Conservation (phyloP, 2,329 filamentous ascomycete genomes). For the Daldinia sp. region DNA sequence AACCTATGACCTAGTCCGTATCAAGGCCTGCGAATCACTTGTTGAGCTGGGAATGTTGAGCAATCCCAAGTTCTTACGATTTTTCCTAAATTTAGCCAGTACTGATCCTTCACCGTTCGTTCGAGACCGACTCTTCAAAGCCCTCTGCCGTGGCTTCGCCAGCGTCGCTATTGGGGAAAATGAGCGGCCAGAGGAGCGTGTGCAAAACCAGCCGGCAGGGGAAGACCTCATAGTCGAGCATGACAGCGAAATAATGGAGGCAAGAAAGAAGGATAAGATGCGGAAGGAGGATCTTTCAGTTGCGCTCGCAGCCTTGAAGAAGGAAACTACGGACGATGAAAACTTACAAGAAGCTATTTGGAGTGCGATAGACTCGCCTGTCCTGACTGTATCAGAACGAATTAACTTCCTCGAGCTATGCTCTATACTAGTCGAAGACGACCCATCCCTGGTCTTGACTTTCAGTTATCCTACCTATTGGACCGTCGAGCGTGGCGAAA, state of each 20-base stretch:
- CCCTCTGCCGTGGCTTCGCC: slow-evolving; percentile 67
- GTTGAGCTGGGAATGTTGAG: slow-evolving; percentile 69
- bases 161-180: slow-evolving; percentile 71
- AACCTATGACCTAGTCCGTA: slow-evolving; percentile 68
- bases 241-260: slow-evolving; percentile 53
- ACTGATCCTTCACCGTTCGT: slow-evolving; percentile 71
- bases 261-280: slow-evolving; percentile 56
- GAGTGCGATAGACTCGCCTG: slow-evolving; percentile 58
- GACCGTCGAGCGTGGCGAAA: slow-evolving; percentile 48
- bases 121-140: slow-evolving; percentile 66
- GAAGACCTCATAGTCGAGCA: slow-evolving; percentile 59
- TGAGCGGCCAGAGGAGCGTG: slow-evolving; percentile 44
- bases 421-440: slow-evolving; percentile 58
- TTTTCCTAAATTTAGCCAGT: slow-evolving; percentile 66
- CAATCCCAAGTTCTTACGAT: slow-evolving; percentile 62
- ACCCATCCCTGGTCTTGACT: slow-evolving; percentile 55
- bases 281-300: slow-evolving; percentile 58
- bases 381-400: slow-evolving; percentile 58
- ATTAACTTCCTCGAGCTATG: slow-evolving; percentile 61
- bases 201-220: slow-evolving; percentile 40
- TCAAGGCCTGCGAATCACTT: slow-evolving; percentile 71
- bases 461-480: slow-evolving; percentile 58
- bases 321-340: slow-evolving; percentile 55
- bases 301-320: slow-evolving; percentile 57
- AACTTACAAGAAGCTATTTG: slow-evolving; percentile 57